phyloP scores from a whole-genome alignment of 139 green algal species.

The Micractinium conductrix region DNA sequence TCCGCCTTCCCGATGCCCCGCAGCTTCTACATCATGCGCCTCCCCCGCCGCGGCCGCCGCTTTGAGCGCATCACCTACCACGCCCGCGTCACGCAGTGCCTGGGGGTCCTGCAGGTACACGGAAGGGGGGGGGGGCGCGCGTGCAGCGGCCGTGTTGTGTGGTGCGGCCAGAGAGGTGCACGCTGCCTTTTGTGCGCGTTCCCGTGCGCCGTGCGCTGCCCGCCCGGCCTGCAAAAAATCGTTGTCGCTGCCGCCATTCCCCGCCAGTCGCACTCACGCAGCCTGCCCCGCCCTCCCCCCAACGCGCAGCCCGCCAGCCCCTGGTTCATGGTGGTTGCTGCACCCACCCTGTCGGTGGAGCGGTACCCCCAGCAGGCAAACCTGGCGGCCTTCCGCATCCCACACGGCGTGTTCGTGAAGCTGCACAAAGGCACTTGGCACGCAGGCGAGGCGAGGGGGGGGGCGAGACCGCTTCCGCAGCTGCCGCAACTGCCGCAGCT shows the following conservation, averaged over 20 bases:
- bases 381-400: slow-evolving; percentile 61
- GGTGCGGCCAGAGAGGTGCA: no score
- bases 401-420: slow-evolving; percentile 57
- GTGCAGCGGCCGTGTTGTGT: no score
- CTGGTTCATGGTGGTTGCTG: slow-evolving; percentile 10
- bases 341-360: neutral
- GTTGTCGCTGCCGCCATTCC: no score
- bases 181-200: no score
- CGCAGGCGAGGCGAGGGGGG: slow-evolving; percentile 31
- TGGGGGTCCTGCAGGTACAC: slow-evolving; percentile 53
- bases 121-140: neutral
- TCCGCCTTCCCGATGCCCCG: no score
- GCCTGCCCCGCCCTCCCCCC: neutral
- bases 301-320: slow-evolving; percentile 13
- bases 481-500: no score
- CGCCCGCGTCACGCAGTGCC: slow-evolving; percentile 77
- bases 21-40: slow-evolving; percentile 96
- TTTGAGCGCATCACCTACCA: slow-evolving; percentile 96
- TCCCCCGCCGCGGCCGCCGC: slow-evolving; percentile 65
- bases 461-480: neutral
- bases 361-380: slow-evolving; percentile 29
- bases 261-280: no score
- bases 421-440: slow-evolving; percentile 81
- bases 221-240: no score
- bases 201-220: no score